Conservation (phyloP, 108 stramenopile genomes). For the Bacterosira constricta region DNA sequence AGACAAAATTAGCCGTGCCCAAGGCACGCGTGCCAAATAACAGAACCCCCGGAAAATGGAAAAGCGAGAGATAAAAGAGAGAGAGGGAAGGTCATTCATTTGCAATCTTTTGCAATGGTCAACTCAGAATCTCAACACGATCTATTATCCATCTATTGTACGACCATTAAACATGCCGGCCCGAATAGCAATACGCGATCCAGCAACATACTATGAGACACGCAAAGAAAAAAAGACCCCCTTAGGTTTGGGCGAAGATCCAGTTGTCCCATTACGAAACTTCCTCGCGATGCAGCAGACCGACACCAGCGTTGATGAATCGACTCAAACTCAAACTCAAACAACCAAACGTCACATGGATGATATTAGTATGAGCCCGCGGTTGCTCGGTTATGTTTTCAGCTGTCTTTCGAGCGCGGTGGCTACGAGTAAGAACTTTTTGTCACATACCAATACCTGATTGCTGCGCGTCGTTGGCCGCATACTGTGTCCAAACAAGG, state of each 20-base stretch:
- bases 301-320: too few species aligned
- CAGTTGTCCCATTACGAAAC: background rate
- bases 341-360: background rate
- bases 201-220: background rate
- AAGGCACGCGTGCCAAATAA: too few species aligned
- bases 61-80: too few species aligned
- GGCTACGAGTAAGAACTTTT: too few species aligned
- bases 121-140: too few species aligned
- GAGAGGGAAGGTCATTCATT: too few species aligned
- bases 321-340: background rate
- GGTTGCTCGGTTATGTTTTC: slow-evolving; percentile 28
- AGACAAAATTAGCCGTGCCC: too few species aligned
- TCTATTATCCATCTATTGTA: background rate
- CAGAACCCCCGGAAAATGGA: too few species aligned
- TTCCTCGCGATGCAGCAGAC: background rate
- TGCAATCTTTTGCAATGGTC: too few species aligned
- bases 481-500: too few species aligned
- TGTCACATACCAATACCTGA: too few species aligned
- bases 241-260: background rate
- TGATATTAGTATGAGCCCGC: slow-evolving; percentile 28
- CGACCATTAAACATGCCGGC: slow-evolving; percentile 14
- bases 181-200: slow-evolving; percentile 20
- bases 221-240: background rate
- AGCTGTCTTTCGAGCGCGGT: slow-evolving; percentile 22
- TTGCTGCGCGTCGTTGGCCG: too few species aligned